These are phyloP conservation scores for Hypomontagnella submonticulosa DNA, from an alignment of 495 filamentous ascomycete species.

Conservation along the genomic window DNA sequence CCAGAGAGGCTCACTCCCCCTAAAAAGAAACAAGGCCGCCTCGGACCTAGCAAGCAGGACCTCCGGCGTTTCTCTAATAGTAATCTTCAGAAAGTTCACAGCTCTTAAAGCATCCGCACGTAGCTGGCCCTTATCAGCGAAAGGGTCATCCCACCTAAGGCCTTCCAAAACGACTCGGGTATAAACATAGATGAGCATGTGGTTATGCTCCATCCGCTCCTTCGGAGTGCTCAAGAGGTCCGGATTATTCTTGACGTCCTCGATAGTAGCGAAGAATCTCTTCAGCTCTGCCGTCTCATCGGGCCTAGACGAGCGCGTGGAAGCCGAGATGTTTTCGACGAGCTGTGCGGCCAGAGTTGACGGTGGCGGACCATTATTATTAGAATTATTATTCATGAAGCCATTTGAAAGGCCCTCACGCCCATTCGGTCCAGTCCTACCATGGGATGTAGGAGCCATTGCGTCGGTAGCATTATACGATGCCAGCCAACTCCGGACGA, in stretches of 20 bases:
- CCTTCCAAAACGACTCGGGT: constrained; percentile 81
- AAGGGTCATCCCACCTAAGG: constrained; percentile 69
- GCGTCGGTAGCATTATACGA: constrained; percentile 32
- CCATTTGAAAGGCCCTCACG: constrained; percentile 38
- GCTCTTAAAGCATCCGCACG: constrained; percentile 76
- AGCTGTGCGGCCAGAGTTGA: constrained; percentile 78
- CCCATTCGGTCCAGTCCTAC: constrained; percentile 37
- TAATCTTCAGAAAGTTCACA: constrained; percentile 68
- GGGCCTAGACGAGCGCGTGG: constrained; percentile 51
- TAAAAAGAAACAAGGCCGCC: constrained; percentile 52
- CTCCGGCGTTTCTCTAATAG: constrained; percentile 77
- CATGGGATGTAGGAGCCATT: constrained; percentile 53
- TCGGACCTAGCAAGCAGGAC: constrained; percentile 67
- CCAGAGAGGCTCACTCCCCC: constrained; percentile 72
- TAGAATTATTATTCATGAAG: constrained; percentile 27
- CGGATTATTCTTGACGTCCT: constrained; percentile 56
- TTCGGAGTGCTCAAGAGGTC: constrained; percentile 59
- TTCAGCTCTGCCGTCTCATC: constrained; percentile 59
- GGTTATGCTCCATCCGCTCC: constrained; percentile 77
- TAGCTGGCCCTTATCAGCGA: constrained; percentile 62
- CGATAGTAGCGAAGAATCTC: constrained; percentile 52
- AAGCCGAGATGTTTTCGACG: constrained; percentile 64
- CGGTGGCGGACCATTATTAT: constrained; percentile 59
- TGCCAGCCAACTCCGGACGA: constrained; percentile 1
- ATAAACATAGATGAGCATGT: constrained; percentile 85